Evolutionary conservation across 768 basidiomycete genomes (phyloP), one percentile per base, ranked within the genome.

Genomic region (Boletus fagicola): DNA sequence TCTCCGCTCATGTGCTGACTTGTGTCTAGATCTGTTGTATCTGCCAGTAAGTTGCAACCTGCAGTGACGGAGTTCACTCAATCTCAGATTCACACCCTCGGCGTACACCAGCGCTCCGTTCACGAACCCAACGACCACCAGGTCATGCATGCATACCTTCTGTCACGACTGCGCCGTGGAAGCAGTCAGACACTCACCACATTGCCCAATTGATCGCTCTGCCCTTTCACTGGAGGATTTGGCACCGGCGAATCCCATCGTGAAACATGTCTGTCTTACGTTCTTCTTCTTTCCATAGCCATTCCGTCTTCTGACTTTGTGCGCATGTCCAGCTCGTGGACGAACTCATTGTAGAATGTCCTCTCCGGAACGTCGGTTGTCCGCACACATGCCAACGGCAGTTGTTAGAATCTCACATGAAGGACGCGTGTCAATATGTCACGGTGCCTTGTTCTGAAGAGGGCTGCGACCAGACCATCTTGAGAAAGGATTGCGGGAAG

Each of bases 171-270:
- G 94, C 66, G 90, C 94, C 58, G 63, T 75, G n/a, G 77, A 78
- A 49, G 89, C 93, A 0, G 78, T 95, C 4, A 69, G 72, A 13
- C 82, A 88, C 57, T 83, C 85, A 8, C 76, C 80, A 0, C 85
- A 86, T 59, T 96, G 94, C 69, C 94, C 94, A 12, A 84, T 96
- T 31, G 93, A 95, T 72, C 83, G 94, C 22, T 86, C 83, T 15
- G 77, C 84, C 0, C 76, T 95, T 33, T 72, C 75, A 1, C 54
- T 73, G n/a, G 74, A 74, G n/a, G 84, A 89, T 60, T 74, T 94
- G 53, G 65, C 65, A 1, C 83, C 85, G 18, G 87, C 89, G n/a
- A 82, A 85, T 69, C 83, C 87, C 15, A 86, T 94, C 33, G 78
- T 94, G 43, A 83, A 89, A 59, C 84, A 88, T 58, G 70, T 71